These are phyloP conservation scores for Zasmidium cellare DNA, from an alignment of 2,329 filamentous ascomycete genomes.

Conservation along the genomic window DNA sequence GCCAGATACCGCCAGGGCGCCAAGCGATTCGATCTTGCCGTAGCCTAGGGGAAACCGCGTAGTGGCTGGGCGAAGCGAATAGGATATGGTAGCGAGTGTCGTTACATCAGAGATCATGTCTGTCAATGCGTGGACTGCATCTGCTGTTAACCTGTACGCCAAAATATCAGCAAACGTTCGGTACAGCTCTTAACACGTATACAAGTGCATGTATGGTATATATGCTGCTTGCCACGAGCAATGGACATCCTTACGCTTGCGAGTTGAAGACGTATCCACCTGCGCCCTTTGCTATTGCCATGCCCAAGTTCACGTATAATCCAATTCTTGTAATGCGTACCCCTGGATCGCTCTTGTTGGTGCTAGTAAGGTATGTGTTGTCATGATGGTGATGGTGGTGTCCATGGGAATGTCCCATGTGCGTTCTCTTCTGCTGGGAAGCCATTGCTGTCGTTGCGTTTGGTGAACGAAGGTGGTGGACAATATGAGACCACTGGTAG, in stretches of 20 bases:
- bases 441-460: conserved; percentile 21
- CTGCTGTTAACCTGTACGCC: conserved; percentile 53
- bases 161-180: not conserved
- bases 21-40: conserved; percentile 96
- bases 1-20: conserved; percentile 87
- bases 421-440: conserved; percentile 29
- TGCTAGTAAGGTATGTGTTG: conserved; percentile 76
- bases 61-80: conserved; percentile 83
- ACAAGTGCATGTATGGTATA: not conserved
- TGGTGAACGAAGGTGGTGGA: conserved; percentile 27
- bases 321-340: conserved; percentile 92
- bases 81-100: conserved; percentile 91
- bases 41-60: conserved; percentile 85
- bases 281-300: conserved; percentile 90
- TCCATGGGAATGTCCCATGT: conserved; percentile 40
- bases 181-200: not conserved
- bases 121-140: conserved; percentile 92
- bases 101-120: conserved; percentile 94
- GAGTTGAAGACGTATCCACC: conserved; percentile 95
- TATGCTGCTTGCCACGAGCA: not conserved
- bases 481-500: conserved; percentile 36
- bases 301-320: conserved; percentile 83
- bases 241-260: conserved; percentile 53
- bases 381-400: conserved; percentile 80
- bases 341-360: conserved; percentile 85